Conservation (phyloP, 495 filamentous ascomycete genomes). For the Aspergillus affinis region DNA sequence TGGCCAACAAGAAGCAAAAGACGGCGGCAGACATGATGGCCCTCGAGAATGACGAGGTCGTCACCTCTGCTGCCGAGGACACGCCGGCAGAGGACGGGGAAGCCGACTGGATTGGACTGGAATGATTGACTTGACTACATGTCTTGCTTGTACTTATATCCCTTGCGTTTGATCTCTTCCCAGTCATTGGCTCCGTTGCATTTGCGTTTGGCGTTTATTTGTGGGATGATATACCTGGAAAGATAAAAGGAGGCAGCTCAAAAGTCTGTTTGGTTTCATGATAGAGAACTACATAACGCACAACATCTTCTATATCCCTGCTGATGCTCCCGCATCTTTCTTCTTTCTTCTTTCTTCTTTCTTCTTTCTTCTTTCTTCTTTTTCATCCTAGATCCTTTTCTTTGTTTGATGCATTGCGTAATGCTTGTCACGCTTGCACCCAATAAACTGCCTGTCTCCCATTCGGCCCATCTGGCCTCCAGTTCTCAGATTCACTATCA, state of each 20-base stretch:
- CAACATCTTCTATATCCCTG: not conserved
- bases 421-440: too few relatives aligned
- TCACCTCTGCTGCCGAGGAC: constrained; percentile 29
- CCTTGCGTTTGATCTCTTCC: constrained; percentile 18
- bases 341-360: not conserved
- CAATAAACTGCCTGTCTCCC: too few relatives aligned
- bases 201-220: constrained; percentile 44
- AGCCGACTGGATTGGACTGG: constrained; percentile 42
- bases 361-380: constrained; percentile 1
- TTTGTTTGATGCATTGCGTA: too few relatives aligned
- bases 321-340: constrained; percentile 1
- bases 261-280: constrained; percentile 19
- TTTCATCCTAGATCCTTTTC: not conserved
- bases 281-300: constrained; percentile 1
- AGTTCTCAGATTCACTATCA: too few relatives aligned
- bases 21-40: constrained; percentile 25
- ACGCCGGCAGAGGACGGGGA: constrained; percentile 27
- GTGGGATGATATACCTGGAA: constrained; percentile 35
- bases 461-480: too few relatives aligned
- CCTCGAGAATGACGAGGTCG: constrained; percentile 35
- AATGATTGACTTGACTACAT: constrained; percentile 26
- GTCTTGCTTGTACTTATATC: constrained; percentile 25
- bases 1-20: constrained; percentile 34
- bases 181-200: constrained; percentile 30
- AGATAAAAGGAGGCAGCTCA: constrained; percentile 21